phyloP scores from a whole-genome alignment of 2,329 filamentous ascomycete genomes.

The Myriosclerotinia scirpicola region DNA sequence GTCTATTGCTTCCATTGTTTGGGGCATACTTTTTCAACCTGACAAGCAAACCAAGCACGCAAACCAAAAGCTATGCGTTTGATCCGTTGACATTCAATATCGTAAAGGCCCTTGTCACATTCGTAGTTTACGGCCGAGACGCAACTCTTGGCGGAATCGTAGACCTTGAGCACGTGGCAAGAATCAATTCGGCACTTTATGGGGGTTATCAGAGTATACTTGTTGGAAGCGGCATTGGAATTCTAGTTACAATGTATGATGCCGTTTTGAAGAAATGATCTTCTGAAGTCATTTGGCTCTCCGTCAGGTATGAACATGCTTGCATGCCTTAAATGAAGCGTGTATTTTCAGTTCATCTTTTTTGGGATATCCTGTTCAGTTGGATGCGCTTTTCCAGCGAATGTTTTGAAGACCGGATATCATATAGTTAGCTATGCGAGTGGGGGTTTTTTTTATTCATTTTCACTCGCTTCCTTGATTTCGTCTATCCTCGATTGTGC shows the following conservation, averaged over 20 bases:
- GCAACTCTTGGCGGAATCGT: constrained; percentile 63
- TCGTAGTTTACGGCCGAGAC: constrained; percentile 73
- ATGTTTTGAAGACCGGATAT: neutral
- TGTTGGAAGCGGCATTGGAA: constrained; percentile 66
- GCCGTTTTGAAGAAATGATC: constrained; percentile 68
- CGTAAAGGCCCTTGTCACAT: constrained; percentile 78
- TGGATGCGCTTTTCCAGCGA: neutral
- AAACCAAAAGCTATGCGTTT: constrained; percentile 57
- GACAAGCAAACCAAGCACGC: constrained; percentile 52
- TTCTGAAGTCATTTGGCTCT: neutral
- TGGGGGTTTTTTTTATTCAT: neutral
- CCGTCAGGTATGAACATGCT: neutral
- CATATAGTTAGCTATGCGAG: neutral
- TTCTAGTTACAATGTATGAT: constrained; percentile 72
- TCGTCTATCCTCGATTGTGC: constrained; percentile 21
- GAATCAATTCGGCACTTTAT: constrained; percentile 66
- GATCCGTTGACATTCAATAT: constrained; percentile 92
- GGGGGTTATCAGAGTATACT: constrained; percentile 71
- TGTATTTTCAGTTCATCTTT: neutral
- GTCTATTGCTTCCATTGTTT: constrained; percentile 65
- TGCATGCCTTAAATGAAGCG: neutral
- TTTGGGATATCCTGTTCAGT: neutral
- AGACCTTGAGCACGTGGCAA: constrained; percentile 56
- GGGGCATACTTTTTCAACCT: constrained; percentile 91
- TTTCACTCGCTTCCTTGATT: constrained; percentile 19